Conservation (phyloP, 805 yeast genomes). For the Candida nonsorbophila region DNA sequence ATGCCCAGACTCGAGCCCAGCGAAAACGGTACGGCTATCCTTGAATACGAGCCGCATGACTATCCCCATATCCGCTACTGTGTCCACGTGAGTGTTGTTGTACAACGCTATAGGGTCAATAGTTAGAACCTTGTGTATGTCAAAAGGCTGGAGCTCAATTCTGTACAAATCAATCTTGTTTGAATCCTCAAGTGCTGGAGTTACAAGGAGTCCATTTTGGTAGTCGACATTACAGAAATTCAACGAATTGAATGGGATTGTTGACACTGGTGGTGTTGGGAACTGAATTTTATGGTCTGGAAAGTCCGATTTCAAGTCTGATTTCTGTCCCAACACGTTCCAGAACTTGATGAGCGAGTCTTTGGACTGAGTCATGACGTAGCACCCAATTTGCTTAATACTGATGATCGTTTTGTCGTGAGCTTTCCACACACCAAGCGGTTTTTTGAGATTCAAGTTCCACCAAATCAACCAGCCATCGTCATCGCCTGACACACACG, state of each 20-base stretch:
- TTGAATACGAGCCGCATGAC: conserved; percentile 54
- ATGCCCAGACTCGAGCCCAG: conserved; percentile 78
- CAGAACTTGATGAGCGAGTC: conserved; percentile 54
- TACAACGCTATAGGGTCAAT: neutral
- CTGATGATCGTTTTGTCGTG: conserved; percentile 52
- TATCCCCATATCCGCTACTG: conserved; percentile 46
- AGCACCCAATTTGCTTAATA: conserved; percentile 21
- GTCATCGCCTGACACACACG: conserved; percentile 54
- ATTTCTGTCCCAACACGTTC: conserved; percentile 16
- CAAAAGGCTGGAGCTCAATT: conserved; percentile 13
- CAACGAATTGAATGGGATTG: conserved; percentile 66
- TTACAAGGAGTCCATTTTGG: conserved; percentile 28
- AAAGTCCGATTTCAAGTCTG: conserved; percentile 2
- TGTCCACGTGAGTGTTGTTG: no score
- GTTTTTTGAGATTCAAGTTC: conserved; percentile 55
- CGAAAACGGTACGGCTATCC: conserved; percentile 15
- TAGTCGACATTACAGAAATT: conserved; percentile 66
- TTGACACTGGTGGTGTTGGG: conserved; percentile 15
- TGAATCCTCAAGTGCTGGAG: conserved; percentile 64
- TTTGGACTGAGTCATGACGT: conserved; percentile 58
- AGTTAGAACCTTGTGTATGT: neutral
- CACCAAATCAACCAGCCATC: conserved; percentile 61
- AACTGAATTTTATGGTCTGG: conserved; percentile 8
- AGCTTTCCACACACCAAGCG: conserved; percentile 52
- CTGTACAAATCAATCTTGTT: conserved; percentile 59